Percentiles rank a stretch among this genome's conserved stretches.
phyloP scores from a whole-genome alignment of 2,329 filamentous ascomycete genomes.

The Hypocreales sp. region DNA sequence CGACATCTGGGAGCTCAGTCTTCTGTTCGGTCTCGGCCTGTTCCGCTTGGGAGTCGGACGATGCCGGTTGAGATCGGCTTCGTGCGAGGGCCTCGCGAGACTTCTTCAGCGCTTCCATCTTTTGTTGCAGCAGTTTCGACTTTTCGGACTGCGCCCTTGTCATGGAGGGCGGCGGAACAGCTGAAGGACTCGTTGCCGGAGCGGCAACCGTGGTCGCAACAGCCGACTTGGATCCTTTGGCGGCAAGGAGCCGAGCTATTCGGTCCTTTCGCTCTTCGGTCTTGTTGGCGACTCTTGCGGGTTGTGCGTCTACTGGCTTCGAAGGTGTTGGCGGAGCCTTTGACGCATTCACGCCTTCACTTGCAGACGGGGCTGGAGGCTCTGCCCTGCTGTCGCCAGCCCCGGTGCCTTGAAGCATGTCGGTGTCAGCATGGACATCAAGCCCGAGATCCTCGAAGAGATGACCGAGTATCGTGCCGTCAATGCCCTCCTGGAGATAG shows the following conservation, averaged over 20 bases:
- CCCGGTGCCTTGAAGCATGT: too few relatives aligned
- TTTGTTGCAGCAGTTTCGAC: conserved; percentile 57
- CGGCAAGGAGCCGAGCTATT: conserved; percentile 61
- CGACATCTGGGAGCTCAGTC: conserved; percentile 1
- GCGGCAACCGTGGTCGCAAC: conserved; percentile 5
- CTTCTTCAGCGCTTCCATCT: conserved; percentile 60
- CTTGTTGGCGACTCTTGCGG: conserved; percentile 9
- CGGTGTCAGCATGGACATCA: too few relatives aligned
- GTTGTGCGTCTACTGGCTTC: not conserved
- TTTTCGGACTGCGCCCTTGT: conserved; percentile 42
- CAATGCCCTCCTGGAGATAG: conserved; percentile 58
- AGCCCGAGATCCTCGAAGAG: conserved; percentile 58
- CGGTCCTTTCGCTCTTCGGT: conserved; percentile 58
- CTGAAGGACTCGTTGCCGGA: conserved; percentile 2
- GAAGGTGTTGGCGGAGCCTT: not conserved
- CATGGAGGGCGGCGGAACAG: conserved; percentile 10
- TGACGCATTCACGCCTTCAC: not conserved
- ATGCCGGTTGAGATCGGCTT: conserved; percentile 6
- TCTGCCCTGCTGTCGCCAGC: too few relatives aligned
- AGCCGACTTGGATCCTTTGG: conserved; percentile 43
- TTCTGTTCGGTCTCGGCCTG: too few relatives aligned
- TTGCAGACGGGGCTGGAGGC: not conserved
- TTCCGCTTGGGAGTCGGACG: too few relatives aligned
- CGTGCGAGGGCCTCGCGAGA: conserved; percentile 28
- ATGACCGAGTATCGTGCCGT: conserved; percentile 41